phyloP scores from a whole-genome alignment of 768 basidiomycete species.

The Lactifluus volemus region DNA sequence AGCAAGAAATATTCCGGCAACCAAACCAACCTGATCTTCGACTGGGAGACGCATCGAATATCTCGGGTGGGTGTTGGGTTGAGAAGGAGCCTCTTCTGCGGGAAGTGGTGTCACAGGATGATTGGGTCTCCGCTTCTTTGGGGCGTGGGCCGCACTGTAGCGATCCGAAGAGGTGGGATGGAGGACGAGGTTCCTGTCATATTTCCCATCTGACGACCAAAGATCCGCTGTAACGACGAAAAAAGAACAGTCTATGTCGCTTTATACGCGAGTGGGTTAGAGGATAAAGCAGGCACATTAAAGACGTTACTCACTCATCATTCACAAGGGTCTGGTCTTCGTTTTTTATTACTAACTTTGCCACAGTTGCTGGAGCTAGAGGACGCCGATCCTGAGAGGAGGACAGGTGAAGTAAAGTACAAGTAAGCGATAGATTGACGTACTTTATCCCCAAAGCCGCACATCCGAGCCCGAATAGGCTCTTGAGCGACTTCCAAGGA shows the following conservation, averaged over 20 bases:
- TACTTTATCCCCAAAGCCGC: constrained; percentile 95
- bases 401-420: constrained; percentile 1
- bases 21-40: constrained; percentile 12
- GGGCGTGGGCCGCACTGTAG: constrained; percentile 42
- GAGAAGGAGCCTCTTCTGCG: constrained; percentile 20
- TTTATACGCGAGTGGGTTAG: constrained; percentile 25
- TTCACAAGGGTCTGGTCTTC: constrained; percentile 62
- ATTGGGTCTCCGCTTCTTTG: constrained; percentile 26
- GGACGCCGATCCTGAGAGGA: constrained; percentile 74
- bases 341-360: constrained; percentile 67
- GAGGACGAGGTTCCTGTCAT: constrained; percentile 83
- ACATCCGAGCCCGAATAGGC: constrained; percentile 87
- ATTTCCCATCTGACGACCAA: constrained; percentile 75
- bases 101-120: constrained; percentile 19
- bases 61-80: constrained; percentile 19
- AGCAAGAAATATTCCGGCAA: not conserved
- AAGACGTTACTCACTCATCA: constrained; percentile 52
- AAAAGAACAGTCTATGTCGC: constrained; percentile 80
- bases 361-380: constrained; percentile 83
- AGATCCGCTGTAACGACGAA: constrained; percentile 90
- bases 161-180: constrained; percentile 78
- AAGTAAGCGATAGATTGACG: constrained; percentile 20
- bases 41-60: constrained; percentile 7
- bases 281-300: not conserved
- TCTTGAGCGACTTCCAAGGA: constrained; percentile 81